Conservation (phyloP, 371 early-diverging fungal species). For the Lichtheimia ramosa region DNA sequence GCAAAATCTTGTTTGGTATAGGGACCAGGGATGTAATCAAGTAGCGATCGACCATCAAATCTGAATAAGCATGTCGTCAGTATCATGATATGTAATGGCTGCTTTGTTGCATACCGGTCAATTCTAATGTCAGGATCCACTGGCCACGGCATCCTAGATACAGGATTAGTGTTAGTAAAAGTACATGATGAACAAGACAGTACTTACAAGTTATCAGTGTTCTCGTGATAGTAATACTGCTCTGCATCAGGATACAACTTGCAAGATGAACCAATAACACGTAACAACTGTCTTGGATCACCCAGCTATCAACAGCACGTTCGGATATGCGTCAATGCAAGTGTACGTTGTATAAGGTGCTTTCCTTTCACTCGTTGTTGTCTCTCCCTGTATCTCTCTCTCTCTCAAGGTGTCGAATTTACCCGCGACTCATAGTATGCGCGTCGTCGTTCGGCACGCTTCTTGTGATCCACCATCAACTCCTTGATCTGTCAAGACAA, state of each 20-base stretch:
- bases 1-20: conserved; percentile 10
- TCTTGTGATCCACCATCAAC: conserved; percentile 55
- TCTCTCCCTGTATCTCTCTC: neutral
- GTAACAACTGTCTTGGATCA: conserved; percentile 57
- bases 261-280: conserved; percentile 53
- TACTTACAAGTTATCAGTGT: conserved; percentile 49
- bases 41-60: conserved; percentile 59
- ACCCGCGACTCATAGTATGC: conserved; percentile 64
- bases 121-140: conserved; percentile 49
- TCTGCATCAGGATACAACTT: conserved; percentile 55
- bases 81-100: too few species aligned
- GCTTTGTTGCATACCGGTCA: conserved; percentile 32
- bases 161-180: neutral
- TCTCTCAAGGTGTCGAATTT: conserved; percentile 1
- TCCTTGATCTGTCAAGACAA: conserved; percentile 41
- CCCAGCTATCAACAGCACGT: conserved; percentile 39
- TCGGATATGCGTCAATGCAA: neutral
- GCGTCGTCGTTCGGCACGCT: conserved; percentile 56
- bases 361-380: neutral
- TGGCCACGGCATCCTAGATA: conserved; percentile 51
- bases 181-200: neutral
- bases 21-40: conserved; percentile 52
- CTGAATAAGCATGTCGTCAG: conserved; percentile 13
- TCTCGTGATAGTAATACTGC: conserved; percentile 56
- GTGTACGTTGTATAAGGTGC: neutral